Evolutionary conservation across 306 rosid species (phyloP).

Genomic region (Carpinus viminea): DNA sequence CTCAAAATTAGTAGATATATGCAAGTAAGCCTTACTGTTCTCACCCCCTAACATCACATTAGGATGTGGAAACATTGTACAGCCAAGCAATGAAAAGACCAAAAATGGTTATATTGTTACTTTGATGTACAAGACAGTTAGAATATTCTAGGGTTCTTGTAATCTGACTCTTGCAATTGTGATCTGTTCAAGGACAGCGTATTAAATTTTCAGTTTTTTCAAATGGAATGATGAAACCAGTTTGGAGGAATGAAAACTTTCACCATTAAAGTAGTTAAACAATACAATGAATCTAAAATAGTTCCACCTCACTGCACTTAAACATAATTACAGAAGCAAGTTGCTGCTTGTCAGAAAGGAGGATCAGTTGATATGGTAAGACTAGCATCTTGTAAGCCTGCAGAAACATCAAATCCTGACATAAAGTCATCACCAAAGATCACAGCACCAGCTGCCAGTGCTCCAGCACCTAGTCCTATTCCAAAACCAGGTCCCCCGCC

Average conservation of each 20-base stretch:
- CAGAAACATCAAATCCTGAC: slow-evolving; percentile 63
- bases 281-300: slow-evolving; percentile 9
- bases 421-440: slow-evolving; percentile 83
- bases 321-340: slow-evolving; percentile 17
- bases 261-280: not conserved
- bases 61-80: not conserved
- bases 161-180: not conserved
- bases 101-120: not conserved
- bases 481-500: slow-evolving; percentile 46
- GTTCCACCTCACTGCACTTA: not conserved
- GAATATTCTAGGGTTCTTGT: no score
- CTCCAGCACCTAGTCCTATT: slow-evolving; percentile 73
- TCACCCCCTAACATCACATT: not conserved
- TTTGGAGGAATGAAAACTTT: not conserved
- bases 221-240: not conserved
- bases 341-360: slow-evolving; percentile 42
- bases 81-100: not conserved
- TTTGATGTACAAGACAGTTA: not conserved
- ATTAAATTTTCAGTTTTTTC: not conserved
- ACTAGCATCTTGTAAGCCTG: slow-evolving; percentile 47
- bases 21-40: not conserved
- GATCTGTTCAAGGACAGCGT: not conserved
- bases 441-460: slow-evolving; percentile 82
- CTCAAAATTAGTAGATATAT: not conserved
- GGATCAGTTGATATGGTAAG: slow-evolving; percentile 40